These are phyloP conservation scores for Vitis riparia DNA, from an alignment of 164 flowering plant genomes.

Conservation along the genomic window DNA sequence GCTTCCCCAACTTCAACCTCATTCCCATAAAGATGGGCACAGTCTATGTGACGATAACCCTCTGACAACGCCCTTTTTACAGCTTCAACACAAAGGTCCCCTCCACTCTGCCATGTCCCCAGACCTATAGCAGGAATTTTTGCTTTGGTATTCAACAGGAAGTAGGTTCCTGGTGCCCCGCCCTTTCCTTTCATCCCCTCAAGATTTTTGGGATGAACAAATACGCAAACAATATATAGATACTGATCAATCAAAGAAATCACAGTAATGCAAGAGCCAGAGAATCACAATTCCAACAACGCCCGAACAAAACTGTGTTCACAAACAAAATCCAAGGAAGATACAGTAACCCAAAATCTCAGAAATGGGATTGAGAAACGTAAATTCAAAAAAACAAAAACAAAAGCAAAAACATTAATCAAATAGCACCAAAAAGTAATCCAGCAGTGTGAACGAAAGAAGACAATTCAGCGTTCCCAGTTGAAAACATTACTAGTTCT, in stretches of 20 bases:
- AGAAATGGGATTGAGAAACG: neutral
- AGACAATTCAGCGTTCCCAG: neutral
- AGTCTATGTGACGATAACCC: slow-evolving; percentile 71
- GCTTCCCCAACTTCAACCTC: slow-evolving; percentile 71
- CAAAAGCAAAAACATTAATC: neutral
- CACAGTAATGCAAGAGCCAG: neutral
- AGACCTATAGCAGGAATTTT: slow-evolving; percentile 68
- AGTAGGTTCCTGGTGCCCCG: slow-evolving; percentile 30
- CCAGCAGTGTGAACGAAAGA: neutral
- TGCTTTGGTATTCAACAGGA: slow-evolving; percentile 55
- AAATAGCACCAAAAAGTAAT: neutral
- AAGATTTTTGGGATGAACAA: neutral
- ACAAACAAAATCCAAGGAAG: neutral
- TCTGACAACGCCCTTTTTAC: slow-evolving; percentile 54
- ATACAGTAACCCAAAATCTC: neutral
- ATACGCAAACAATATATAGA: slow-evolving; percentile 2
- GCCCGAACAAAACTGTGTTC: neutral
- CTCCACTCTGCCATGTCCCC: slow-evolving; percentile 81
- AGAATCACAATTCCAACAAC: no score
- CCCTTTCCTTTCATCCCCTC: slow-evolving; percentile 29
- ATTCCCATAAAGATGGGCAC: slow-evolving; percentile 74
- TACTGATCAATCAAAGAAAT: neutral
- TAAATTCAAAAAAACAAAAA: neutral
- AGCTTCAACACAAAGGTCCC: slow-evolving; percentile 64
- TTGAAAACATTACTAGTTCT: neutral